Base-by-base conservation (phyloP, 306 rosid species). In the Quercus engelmannii region DNA sequence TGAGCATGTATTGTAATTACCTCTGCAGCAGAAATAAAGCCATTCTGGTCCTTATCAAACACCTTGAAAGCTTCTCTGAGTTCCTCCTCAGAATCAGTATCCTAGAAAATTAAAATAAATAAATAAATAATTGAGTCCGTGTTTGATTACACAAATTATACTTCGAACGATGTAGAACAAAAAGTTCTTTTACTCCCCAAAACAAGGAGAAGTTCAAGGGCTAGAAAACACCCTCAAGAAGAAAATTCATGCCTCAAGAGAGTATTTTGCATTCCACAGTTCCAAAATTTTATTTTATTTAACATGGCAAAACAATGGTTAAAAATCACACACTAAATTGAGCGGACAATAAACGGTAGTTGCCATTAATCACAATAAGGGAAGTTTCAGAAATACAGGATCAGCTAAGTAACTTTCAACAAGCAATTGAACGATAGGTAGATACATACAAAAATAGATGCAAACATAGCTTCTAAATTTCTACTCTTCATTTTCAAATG, bases 21-120 rank as follows among this genome's bases (percentile, higher is more conserved):
- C 83, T 77, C 87, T 25, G 81, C 70, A 17, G 80, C 80, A 81
- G 84, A 79, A 57, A 83, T 75, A 25, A 59, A 75, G 86, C 78
- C 78, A 75, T 76, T 81, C 80, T 70, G 78, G 25, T 79, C 80
- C 82, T 78, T 83, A 55, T 78, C 79, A 46, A 76, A 70, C 68
- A 73, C 82, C 76, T 77, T 73, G 80, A 84, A 84, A 15, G 76
- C 81, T 68, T 58, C 78, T 55, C 1, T 74, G 11, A 80, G 76
- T 49, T 80, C 82, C 82, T 73, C 81, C 69, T 81, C 84, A 20
- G 80, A 79, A 76, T 80, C 79, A 41, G 80, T 76, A 74, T 74
- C 80, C 84, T 69, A 69, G 23, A 58, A 51, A 35, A 51, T 33
- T 25, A 80, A 12, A 17, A 26, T 3, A 49, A 31, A 19, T 21